Base-by-base conservation (phyloP, 805 yeast species). In the Candida vaughaniae region DNA sequence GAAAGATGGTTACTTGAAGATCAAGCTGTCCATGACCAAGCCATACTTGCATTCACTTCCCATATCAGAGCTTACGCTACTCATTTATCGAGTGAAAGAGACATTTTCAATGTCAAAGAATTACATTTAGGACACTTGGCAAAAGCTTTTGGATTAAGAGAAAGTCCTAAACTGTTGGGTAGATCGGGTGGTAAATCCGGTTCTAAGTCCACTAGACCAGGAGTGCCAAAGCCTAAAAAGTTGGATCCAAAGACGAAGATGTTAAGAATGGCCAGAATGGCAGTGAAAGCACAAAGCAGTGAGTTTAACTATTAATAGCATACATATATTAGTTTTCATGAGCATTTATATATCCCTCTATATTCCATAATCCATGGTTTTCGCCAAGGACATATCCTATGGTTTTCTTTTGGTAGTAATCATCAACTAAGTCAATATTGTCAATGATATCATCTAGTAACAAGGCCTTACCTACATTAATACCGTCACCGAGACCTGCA, bases 21-120 rank as follows among this genome's bases (percentile, higher is more conserved):
- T 50, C 58, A 72, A 1, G 54, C 61, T 1, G 76, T 78, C 5
- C 80, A 79, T 33, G 79, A 75, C 11, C 55, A 73, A 26, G 97
- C 99, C 1, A 75, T 78, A 4, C 77, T 81, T 52, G 98, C 87
- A 3, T 93, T 86, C 55, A 78, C 84, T 11, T 82, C 95, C 42
- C 98, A 91, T 56, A 71, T 93, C 28, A 77, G 98, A 53, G 99
- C 99, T 0, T 93, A 93, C 56, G 87, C 99, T 5, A 93, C 99
- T 0, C 99, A 93, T 66, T 75, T 89, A 39, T 69, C 90, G 0
- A 51, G 79, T 2, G 99, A 93, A 59, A 77, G 90, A 55, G 76
- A 72, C 33, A 78, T 74, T 45, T 93, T 93, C 70, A 89, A 87
- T 54, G 82, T 93, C 22, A 85, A 85, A 49, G 62, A 73, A 22